Percentiles rank a stretch among this genome's conserved stretches.
These are phyloP conservation scores for Picochlorum sp. DNA, from an alignment of 139 green algal genomes.

Conservation along the genomic window DNA sequence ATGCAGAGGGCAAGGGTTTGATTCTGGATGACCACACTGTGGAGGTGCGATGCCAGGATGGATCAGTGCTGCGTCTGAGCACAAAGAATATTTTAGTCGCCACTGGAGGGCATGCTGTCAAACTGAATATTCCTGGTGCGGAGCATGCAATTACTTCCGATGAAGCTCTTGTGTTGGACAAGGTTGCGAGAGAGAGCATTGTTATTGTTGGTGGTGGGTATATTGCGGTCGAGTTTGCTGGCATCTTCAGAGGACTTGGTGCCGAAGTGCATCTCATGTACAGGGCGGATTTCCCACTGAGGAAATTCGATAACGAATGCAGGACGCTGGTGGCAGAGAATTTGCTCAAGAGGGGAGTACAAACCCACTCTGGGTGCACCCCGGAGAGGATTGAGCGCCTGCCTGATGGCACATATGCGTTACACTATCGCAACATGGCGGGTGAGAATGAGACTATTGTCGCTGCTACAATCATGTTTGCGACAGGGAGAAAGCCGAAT, in stretches of 20 bases:
- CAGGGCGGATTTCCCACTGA: conserved; percentile 5
- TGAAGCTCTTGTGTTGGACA: conserved; percentile 73
- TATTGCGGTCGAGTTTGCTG: conserved; percentile 95
- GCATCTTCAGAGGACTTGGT: conserved; percentile 88
- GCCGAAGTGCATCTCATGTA: conserved; percentile 70
- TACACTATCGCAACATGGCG: conserved; percentile 9
- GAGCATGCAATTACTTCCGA: conserved; percentile 87
- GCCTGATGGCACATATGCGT: conserved; percentile 9
- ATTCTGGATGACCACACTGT: conserved; percentile 83
- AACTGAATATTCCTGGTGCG: conserved; percentile 72
- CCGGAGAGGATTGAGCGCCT: conserved; percentile 11
- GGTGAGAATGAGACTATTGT: background rate
- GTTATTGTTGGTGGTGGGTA: conserved; percentile 87
- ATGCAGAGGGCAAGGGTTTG: conserved; percentile 63
- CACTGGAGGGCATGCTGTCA: conserved; percentile 62
- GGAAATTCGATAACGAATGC: conserved; percentile 63
- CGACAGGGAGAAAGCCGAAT: conserved; percentile 77
- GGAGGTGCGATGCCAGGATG: conserved; percentile 26
- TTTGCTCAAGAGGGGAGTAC: conserved; percentile 40
- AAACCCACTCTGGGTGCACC: conserved; percentile 20
- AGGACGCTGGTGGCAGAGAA: conserved; percentile 47
- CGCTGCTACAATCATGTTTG: conserved; percentile 37
- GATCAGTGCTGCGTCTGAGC: conserved; percentile 17
- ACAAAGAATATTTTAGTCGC: conserved; percentile 86
- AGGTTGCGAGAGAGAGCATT: conserved; percentile 45